A percentile compares a stretch with the other conserved stretches of the same genome.
Evolutionary conservation across 2,329 filamentous ascomycete genomes (phyloP).

Genomic region (Didymella pomorum): DNA sequence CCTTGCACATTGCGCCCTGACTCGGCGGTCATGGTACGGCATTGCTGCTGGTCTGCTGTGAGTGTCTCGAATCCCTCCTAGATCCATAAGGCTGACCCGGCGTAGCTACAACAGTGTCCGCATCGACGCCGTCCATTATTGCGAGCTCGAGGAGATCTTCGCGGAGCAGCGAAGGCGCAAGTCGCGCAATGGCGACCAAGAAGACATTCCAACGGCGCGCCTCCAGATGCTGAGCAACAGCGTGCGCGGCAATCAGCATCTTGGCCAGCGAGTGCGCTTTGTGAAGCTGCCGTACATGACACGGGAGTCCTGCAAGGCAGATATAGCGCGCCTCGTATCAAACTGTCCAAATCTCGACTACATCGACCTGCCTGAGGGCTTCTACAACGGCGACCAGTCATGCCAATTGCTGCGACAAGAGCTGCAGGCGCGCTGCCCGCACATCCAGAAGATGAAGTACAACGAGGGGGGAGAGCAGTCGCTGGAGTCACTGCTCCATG

Average conservation of each 20-base stretch:
- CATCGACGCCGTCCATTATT: conserved; percentile 95
- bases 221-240: conserved; percentile 82
- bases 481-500: conserved; percentile 73
- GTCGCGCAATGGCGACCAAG: conserved; percentile 74
- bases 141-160: conserved; percentile 82
- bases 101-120: conserved; percentile 84
- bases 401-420: conserved; percentile 82
- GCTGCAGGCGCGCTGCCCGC: conserved; percentile 81
- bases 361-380: conserved; percentile 87
- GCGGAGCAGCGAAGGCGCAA: conserved; percentile 70
- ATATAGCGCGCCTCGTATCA: conserved; percentile 84
- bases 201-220: conserved; percentile 79
- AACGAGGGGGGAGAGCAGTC: conserved; percentile 78
- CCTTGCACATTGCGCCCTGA: conserved; percentile 78
- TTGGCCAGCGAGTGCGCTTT: conserved; percentile 76
- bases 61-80: conserved; percentile 47
- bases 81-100: conserved; percentile 17
- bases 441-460: conserved; percentile 91
- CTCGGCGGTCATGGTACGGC: conserved; percentile 75
- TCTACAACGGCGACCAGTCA: conserved; percentile 80
- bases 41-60: conserved; percentile 69
- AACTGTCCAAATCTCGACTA: conserved; percentile 86
- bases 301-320: conserved; percentile 82
- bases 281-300: conserved; percentile 96
- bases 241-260: conserved; percentile 75